Evolutionary conservation across 805 yeast species (phyloP).

Genomic region (Saccharomycopsis sp.): DNA sequence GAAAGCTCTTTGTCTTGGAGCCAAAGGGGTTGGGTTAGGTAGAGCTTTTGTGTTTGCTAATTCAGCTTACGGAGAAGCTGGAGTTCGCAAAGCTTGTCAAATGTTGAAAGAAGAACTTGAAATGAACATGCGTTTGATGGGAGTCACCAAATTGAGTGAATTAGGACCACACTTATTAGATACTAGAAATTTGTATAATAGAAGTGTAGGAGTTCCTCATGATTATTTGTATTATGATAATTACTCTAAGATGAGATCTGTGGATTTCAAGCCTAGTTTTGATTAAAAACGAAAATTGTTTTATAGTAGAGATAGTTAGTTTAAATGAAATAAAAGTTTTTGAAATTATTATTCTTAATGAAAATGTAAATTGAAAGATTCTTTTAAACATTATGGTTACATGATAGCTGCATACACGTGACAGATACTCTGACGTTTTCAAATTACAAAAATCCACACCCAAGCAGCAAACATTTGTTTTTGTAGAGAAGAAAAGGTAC

Average conservation of each 20-base stretch:
- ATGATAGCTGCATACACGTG: too few relatives aligned
- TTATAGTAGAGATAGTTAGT: too few relatives aligned
- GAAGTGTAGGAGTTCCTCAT: slow-evolving; percentile 1
- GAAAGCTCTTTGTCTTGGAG: slow-evolving; percentile 70
- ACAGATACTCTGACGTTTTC: too few relatives aligned
- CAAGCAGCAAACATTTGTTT: too few relatives aligned
- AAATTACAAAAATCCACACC: too few relatives aligned
- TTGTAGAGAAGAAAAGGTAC: too few relatives aligned
- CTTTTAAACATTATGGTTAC: too few relatives aligned
- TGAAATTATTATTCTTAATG: too few relatives aligned
- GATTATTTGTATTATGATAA: not conserved
- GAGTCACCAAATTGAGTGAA: slow-evolving; percentile 40
- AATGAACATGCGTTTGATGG: slow-evolving; percentile 57
- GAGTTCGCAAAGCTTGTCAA: slow-evolving; percentile 55
- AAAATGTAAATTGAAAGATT: too few relatives aligned
- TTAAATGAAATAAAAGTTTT: too few relatives aligned
- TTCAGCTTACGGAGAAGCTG: slow-evolving; percentile 72
- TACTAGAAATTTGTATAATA: slow-evolving; percentile 20
- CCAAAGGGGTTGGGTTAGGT: slow-evolving; percentile 66
- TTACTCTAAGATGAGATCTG: not conserved
- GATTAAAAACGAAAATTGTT: too few relatives aligned
- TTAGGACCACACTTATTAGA: slow-evolving; percentile 33
- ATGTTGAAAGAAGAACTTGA: slow-evolving; percentile 50
- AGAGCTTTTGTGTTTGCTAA: slow-evolving; percentile 69
- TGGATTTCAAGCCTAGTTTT: not conserved